Evolutionary conservation across 768 basidiomycete species (phyloP), one percentile per base, ranked within the genome.

Genomic region (Solioccasus polychromus): DNA sequence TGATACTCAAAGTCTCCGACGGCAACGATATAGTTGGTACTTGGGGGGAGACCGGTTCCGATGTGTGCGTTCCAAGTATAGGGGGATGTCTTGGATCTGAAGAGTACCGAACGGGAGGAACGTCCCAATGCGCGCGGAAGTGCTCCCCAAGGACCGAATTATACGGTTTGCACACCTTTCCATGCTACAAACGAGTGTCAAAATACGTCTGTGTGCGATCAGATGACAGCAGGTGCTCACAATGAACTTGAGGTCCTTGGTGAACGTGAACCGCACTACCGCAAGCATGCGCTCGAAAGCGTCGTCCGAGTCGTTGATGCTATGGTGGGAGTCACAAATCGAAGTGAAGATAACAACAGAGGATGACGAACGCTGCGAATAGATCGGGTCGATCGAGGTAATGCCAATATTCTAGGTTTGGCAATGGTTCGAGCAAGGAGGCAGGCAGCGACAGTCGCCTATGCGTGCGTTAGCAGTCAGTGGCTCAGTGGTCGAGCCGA

Each of bases 201-300:
- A 30, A 25, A 24, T n/a, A 35, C 18, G 39, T 14, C n/a, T 2
- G 22, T 18, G 28, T 18, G 17, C 17, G 30, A 45, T 50, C 31
- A 11, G 36, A 32, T 20, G 22, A 5, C 23, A 35, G 22, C 8
- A 11, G 22, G 11, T 17, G 77, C 85, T 58, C 54, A 89, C 90
- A 39, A 95, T 71, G 60, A 90, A 92, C 71, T 93, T 95, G 64
- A 96, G 83, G 58, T 97, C 92, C 63, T 96, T 96, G 39, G 90
- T 87, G 64, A 95, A 91, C 6, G 83, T 71, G 61, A 92, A 97
- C 31, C 93, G 78, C 32, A 97, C 63, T 5, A 90, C 87, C 31
- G 92, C 86, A n/a, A 98, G 71, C 86, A 98, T 94, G 32, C 95
- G 82, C 54, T 93, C 88, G 53, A 99, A 84, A n/a, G 92, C 84